Base-by-base conservation (phyloP, 108 stramenopile genomes). In the Heterococcus sp. region DNA sequence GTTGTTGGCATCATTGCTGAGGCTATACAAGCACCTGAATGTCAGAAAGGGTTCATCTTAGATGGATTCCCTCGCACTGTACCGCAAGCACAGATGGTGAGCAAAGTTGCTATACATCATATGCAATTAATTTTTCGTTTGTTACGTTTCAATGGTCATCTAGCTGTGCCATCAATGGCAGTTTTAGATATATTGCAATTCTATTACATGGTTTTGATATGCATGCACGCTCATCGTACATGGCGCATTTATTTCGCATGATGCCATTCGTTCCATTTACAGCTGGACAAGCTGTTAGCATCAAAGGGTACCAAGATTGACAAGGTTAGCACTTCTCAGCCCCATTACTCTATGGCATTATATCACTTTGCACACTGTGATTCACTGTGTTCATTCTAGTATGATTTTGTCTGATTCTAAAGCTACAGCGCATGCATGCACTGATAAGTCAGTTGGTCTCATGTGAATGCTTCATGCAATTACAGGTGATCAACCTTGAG, bases 51-150 rank as follows among this genome's bases (percentile, higher is more conserved):
- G 32, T 98, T 98, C 89, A 96, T 99, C 80, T 91, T 99, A 58
- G 93, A 95, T 76, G 98, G 98, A 34, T 99, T 99, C 88, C 97
- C 97, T 21, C 95, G 97, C 68, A 99, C 96, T 28, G 82, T 95
- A 32, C 89, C 85, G n/a, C 98, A 99, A 88, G 96, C 79, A 0
- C 33, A 81, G 35, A 81, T 73, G 79, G 79, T 81, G 11, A 2
- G 68, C 0, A 4, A 4, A 35, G 21, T 33, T 28, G 4, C 39
- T 0, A 71, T 35, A 2, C 31, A n/a, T n/a, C n/a, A n/a, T n/a
- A n/a, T n/a, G n/a, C n/a, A n/a, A n/a, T n/a, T n/a, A n/a, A n/a
- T n/a, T n/a, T n/a, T n/a, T n/a, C n/a, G n/a, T n/a, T n/a, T n/a
- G n/a, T n/a, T n/a, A n/a, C n/a, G n/a, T n/a, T n/a, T n/a, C n/a